Evolutionary conservation across 768 basidiomycete species (phyloP).

Genomic region (Gymnopilus junonius): DNA sequence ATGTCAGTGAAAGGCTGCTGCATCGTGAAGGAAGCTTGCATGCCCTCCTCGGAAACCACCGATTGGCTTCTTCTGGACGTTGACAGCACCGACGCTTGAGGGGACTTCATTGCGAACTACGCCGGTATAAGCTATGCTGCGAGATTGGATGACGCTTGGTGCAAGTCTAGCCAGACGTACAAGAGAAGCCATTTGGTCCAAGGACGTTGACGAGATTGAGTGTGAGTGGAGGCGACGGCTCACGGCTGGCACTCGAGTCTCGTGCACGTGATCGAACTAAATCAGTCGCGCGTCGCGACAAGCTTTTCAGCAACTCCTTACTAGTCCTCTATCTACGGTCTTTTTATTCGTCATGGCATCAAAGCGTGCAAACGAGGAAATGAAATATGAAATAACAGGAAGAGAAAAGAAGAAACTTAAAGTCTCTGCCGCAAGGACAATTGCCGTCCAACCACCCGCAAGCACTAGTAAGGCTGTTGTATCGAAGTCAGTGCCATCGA

Average conservation of each 20-base stretch:
- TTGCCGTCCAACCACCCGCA: constrained; percentile 58
- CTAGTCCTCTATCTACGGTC: not conserved
- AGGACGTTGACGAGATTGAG: not conserved
- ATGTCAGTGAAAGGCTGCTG: constrained; percentile 4
- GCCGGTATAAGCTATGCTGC: constrained; percentile 49
- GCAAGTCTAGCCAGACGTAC: constrained; percentile 18
- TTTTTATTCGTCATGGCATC: constrained; percentile 17
- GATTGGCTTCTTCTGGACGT: constrained; percentile 72
- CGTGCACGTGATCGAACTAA: constrained; percentile 8
- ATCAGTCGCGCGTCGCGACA: not conserved
- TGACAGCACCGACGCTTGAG: constrained; percentile 57
- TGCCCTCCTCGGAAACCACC: constrained; percentile 75
- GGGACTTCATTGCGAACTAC: constrained; percentile 46
- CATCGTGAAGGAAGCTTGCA: constrained; percentile 20
- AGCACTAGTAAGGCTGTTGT: constrained; percentile 39
- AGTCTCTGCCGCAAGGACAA: constrained; percentile 64
- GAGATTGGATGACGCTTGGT: constrained; percentile 16
- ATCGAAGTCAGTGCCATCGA: constrained; percentile 36
- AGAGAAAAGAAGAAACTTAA: constrained; percentile 75
- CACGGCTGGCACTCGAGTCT: not conserved
- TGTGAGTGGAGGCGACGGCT: not conserved
- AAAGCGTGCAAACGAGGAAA: constrained; percentile 43
- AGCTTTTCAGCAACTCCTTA: not conserved
- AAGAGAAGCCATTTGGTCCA: constrained; percentile 15
- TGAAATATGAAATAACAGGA: constrained; percentile 36